phyloP scores from a whole-genome alignment of 2,329 filamentous ascomycete species.

The Ilyonectria robusta region DNA sequence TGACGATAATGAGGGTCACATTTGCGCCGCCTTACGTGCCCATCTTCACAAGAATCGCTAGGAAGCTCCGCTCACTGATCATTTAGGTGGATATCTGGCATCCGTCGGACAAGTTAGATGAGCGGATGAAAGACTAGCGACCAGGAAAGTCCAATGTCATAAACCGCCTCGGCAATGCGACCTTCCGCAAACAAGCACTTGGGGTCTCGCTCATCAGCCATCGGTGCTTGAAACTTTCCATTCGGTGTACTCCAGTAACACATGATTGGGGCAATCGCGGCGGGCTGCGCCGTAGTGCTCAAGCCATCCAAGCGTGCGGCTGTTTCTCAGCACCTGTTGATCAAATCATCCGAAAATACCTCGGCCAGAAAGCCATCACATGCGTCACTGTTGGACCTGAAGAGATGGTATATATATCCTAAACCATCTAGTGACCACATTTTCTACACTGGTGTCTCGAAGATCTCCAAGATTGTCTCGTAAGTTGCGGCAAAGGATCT shows the following conservation, averaged over 20 bases:
- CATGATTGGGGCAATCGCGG: conserved; percentile 59
- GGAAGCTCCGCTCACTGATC: background rate
- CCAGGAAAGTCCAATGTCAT: conserved; percentile 46
- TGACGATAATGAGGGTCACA: conserved; percentile 1
- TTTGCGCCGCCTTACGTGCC: background rate
- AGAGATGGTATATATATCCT: conserved; percentile 55
- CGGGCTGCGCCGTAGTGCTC: conserved; percentile 57
- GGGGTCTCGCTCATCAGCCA: conserved; percentile 58
- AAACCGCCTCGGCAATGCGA: conserved; percentile 48
- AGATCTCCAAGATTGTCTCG: conserved; percentile 55
- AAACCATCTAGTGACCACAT: conserved; percentile 58
- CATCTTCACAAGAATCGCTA: conserved; percentile 3
- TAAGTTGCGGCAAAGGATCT: conserved; percentile 60
- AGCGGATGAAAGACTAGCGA: conserved; percentile 56
- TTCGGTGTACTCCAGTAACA: conserved; percentile 55
- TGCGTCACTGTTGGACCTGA: conserved; percentile 54
- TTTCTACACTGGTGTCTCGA: conserved; percentile 61
- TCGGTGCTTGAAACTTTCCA: conserved; percentile 64
- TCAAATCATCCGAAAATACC: conserved; percentile 57
- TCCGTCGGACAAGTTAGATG: conserved; percentile 56
- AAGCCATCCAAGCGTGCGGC: conserved; percentile 61
- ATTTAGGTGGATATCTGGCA: conserved; percentile 54
- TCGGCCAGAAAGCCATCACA: conserved; percentile 56
- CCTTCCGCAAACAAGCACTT: conserved; percentile 58
- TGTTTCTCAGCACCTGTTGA: conserved; percentile 54